phyloP scores from a whole-genome alignment of 1,284 basidiomycete species.

The Spongispora temasekensis region DNA sequence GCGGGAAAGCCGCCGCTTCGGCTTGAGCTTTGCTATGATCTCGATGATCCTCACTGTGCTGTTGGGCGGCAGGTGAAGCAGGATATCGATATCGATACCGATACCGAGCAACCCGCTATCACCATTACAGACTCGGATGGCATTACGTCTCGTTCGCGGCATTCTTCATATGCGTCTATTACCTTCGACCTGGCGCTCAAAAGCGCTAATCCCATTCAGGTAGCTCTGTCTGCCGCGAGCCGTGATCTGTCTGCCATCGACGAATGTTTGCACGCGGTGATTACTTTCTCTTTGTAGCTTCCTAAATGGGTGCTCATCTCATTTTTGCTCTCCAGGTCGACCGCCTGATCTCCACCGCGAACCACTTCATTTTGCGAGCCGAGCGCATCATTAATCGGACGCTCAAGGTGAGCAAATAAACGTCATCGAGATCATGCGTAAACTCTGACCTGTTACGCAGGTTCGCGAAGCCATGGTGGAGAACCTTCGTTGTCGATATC shows the following conservation, averaged over 20 bases:
- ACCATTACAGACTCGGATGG: slow-evolving; percentile 30
- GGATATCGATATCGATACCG: too few relatives aligned
- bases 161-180: slow-evolving; percentile 2
- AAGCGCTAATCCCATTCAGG: slow-evolving; percentile 43
- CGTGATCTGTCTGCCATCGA: slow-evolving; percentile 57
- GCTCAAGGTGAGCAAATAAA: slow-evolving; percentile 54
- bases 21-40: slow-evolving; percentile 40
- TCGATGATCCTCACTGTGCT: slow-evolving; percentile 36
- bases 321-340: slow-evolving; percentile 43
- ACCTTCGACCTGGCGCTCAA: slow-evolving; percentile 13
- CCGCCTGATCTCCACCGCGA: slow-evolving; percentile 50
- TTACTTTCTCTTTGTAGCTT: slow-evolving; percentile 7
- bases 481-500: slow-evolving; percentile 31
- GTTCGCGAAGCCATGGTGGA: slow-evolving; percentile 30
- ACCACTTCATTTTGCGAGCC: slow-evolving; percentile 52
- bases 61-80: slow-evolving; percentile 43
- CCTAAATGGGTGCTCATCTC: slow-evolving; percentile 12
- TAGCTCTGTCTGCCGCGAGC: slow-evolving; percentile 50
- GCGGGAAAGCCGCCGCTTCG: slow-evolving; percentile 38
- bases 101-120: slow-evolving; percentile 20
- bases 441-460: too few relatives aligned
- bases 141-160: slow-evolving; percentile 16
- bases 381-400: slow-evolving; percentile 52
- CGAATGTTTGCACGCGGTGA: slow-evolving; percentile 37
- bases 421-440: too few relatives aligned